Percentiles rank a stretch among this genome's conserved stretches.
These are phyloP conservation scores for Skeletonema tropicum DNA, from an alignment of 108 stramenopile genomes.

Conservation along the genomic window DNA sequence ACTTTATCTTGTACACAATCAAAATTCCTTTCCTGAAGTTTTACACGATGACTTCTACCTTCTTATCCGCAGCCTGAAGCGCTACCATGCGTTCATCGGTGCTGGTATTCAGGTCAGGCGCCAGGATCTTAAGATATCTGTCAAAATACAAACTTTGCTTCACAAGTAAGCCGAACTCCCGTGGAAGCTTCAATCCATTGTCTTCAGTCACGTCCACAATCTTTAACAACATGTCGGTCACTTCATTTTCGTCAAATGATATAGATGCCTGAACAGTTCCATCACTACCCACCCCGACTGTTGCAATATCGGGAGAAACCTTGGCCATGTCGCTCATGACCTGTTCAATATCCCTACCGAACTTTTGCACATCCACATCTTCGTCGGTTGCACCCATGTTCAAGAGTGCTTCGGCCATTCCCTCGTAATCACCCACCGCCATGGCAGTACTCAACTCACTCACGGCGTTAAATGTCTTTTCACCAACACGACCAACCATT, in stretches of 20 bases:
- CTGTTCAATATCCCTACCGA: constrained; percentile 85
- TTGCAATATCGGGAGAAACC: constrained; percentile 77
- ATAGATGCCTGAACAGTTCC: constrained; percentile 54
- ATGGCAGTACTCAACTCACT: constrained; percentile 81
- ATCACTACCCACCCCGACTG: constrained; percentile 61
- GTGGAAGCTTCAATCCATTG: constrained; percentile 93
- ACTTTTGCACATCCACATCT: constrained; percentile 80
- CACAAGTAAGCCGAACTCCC: constrained; percentile 95
- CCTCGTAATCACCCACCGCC: constrained; percentile 79
- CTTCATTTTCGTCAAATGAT: constrained; percentile 85
- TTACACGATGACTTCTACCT: neutral
- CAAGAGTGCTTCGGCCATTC: constrained; percentile 85
- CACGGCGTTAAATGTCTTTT: constrained; percentile 86
- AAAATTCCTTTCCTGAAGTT: neutral
- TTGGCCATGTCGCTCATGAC: constrained; percentile 74
- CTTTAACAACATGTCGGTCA: constrained; percentile 86
- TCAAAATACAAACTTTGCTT: constrained; percentile 98
- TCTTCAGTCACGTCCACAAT: constrained; percentile 91
- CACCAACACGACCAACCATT: constrained; percentile 92
- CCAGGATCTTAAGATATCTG: constrained; percentile 93
- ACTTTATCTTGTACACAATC: neutral
- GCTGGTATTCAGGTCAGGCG: constrained; percentile 89
- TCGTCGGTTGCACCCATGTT: constrained; percentile 94
- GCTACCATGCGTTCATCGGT: constrained; percentile 59
- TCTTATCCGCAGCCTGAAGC: neutral